phyloP scores from a whole-genome alignment of 768 basidiomycete genomes.

The Cantharellus anzutake region DNA sequence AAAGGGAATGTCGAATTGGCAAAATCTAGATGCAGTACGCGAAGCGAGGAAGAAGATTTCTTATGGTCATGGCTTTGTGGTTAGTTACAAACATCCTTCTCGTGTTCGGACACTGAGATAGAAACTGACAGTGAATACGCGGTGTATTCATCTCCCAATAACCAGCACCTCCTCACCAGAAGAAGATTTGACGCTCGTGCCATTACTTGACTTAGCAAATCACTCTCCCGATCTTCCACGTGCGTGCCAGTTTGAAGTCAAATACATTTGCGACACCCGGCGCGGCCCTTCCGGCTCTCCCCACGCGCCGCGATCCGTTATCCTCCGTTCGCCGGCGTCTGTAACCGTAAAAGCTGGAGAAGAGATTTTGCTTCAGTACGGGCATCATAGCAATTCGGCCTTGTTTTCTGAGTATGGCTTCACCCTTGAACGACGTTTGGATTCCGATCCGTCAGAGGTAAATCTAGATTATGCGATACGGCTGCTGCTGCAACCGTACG shows the following conservation, averaged over 20 bases:
- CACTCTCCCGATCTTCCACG: slow-evolving; percentile 25
- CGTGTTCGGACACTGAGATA: not conserved
- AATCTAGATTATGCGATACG: slow-evolving; percentile 40
- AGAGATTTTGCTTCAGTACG: slow-evolving; percentile 66
- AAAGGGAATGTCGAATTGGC: no score
- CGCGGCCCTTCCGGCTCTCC: slow-evolving; percentile 11
- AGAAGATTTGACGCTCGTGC: slow-evolving; percentile 64
- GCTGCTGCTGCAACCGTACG: slow-evolving; percentile 27
- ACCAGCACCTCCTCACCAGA: not conserved
- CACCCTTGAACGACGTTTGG: slow-evolving; percentile 17
- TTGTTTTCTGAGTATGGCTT: slow-evolving; percentile 90
- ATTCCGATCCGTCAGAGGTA: slow-evolving; percentile 29
- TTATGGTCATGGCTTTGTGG: slow-evolving; percentile 91
- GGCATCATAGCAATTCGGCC: slow-evolving; percentile 53
- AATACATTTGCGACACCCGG: not conserved
- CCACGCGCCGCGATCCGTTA: slow-evolving; percentile 8
- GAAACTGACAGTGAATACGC: slow-evolving; percentile 57
- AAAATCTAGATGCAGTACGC: no score
- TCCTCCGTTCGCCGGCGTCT: slow-evolving; percentile 30
- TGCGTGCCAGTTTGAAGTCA: slow-evolving; percentile 1
- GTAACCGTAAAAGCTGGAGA: slow-evolving; percentile 27
- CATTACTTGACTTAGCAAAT: slow-evolving; percentile 83
- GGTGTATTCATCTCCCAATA: slow-evolving; percentile 49
- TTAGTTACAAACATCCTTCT: slow-evolving; percentile 16
- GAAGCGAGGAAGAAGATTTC: slow-evolving; percentile 17